Base-by-base conservation (phyloP, 768 basidiomycete species). In the Lactarius hengduanensis region DNA sequence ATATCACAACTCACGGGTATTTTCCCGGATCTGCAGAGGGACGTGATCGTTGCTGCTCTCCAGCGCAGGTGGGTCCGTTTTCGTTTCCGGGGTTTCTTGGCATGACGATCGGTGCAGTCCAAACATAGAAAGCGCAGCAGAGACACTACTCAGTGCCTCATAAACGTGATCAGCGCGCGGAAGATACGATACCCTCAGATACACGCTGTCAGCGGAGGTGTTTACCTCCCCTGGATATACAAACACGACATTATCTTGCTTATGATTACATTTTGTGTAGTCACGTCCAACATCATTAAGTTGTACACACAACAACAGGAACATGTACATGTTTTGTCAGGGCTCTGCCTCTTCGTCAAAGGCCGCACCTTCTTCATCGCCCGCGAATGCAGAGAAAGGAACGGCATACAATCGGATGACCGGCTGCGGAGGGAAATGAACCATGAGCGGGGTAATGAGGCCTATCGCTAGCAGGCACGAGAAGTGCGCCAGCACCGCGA, bases 361-460 rank as follows among this genome's bases (percentile, higher is more conserved):
- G 45, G 80, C 80, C 57, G 79, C 77, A 20, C 74, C 79, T 41
- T 77, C 80, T 20, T 92, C 94, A 67, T 90, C 89, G 9, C 82
- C 87, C 20, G 89, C 90, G 77, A 98, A 97, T 18, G 96, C 86
- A 61, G 87, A 85, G 72, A 85, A 76, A 3, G 96, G 96, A n/a
- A 98, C 94, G 58, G 91, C 82, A 79, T 98, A 99, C 41, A 99
- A 78, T 63, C 95, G 91, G 75, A 98, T 89, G 72, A 96, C 90
- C 60, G 96, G 91, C 96, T 98, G 73, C 59, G 71, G 70, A 71
- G 72, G 32, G 47, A 56, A 66, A 26, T 36, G 53, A 54, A 22
- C 34, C 22, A 63, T 47, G 57, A 74, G 63, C 60, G 62, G 28
- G 67, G 62, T 61, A 62, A 53, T 26, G 47, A 53, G 22, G 59